Conservation (phyloP, 352 stramenopile genomes). For the Pythium aquatile region DNA sequence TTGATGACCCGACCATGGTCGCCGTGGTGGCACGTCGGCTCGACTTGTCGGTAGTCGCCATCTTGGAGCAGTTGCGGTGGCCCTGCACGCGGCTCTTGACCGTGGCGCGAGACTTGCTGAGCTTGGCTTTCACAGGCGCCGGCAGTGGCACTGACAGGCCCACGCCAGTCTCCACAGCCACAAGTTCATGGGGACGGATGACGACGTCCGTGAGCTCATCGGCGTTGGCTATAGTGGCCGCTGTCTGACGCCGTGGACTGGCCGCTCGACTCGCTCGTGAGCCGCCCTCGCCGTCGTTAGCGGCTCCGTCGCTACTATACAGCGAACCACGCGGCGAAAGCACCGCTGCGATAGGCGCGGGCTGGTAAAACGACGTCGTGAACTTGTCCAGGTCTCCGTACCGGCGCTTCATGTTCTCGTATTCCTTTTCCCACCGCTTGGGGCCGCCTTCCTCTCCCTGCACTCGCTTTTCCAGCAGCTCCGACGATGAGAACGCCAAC, state of each 20-base stretch:
- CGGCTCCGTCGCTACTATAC: constrained; percentile 3
- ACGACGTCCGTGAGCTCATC: constrained; percentile 22
- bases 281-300: background rate
- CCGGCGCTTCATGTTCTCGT: constrained; percentile 56
- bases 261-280: background rate
- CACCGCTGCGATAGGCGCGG: background rate
- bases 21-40: background rate
- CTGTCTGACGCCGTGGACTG: constrained; percentile 2
- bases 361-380: constrained; percentile 32
- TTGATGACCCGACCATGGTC: background rate
- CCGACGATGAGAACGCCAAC: constrained; percentile 42
- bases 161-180: background rate
- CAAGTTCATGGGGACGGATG: constrained; percentile 12
- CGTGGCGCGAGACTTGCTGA: constrained; percentile 9
- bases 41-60: constrained; percentile 4
- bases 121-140: constrained; percentile 3
- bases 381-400: constrained; percentile 41
- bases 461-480: background rate
- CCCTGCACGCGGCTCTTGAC: constrained; percentile 15
- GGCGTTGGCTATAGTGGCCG: background rate
- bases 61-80: constrained; percentile 15
- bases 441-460: background rate
- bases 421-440: constrained; percentile 41
- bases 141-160: background rate
- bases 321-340: background rate